Conservation (phyloP, 2,329 filamentous ascomycete species). For the Cytospora piceicola region DNA sequence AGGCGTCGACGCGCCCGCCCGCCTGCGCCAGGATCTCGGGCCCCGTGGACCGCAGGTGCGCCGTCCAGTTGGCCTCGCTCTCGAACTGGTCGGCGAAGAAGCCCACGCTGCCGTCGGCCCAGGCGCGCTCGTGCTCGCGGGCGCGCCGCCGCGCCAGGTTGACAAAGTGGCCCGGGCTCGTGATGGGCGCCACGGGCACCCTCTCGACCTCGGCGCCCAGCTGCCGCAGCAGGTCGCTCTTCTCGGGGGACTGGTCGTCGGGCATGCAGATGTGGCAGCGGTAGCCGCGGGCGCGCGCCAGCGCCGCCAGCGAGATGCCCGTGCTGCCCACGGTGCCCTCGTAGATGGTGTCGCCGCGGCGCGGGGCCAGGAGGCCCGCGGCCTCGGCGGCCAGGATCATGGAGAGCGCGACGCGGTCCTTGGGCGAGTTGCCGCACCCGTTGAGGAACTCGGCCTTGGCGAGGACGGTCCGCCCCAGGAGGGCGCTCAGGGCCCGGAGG, state of each 20-base stretch:
- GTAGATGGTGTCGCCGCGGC: conserved; percentile 91
- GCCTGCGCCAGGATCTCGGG: conserved; percentile 88
- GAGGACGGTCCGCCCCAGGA: conserved; percentile 85
- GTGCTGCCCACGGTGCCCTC: conserved; percentile 97
- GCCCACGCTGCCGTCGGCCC: conserved; percentile 68
- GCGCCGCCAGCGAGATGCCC: conserved; percentile 88
- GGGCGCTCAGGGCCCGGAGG: conserved; percentile 82
- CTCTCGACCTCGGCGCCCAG: conserved; percentile 92
- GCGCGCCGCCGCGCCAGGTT: conserved; percentile 84
- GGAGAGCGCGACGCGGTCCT: conserved; percentile 89
- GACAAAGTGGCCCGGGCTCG: conserved; percentile 92
- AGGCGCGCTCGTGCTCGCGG: conserved; percentile 67
- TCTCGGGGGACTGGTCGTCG: conserved; percentile 85
- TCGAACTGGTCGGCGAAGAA: conserved; percentile 99
- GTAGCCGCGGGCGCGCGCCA: conserved; percentile 88
- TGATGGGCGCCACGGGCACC: conserved; percentile 87
- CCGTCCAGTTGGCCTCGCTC: conserved; percentile 82
- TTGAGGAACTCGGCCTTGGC: conserved; percentile 97
- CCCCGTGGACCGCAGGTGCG: conserved; percentile 81
- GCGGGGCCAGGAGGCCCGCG: conserved; percentile 72
- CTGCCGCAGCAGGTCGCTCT: conserved; percentile 84
- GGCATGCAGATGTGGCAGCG: conserved; percentile 97
- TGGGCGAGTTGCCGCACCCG: conserved; percentile 89
- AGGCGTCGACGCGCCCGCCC: conserved; percentile 75
- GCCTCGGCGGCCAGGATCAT: conserved; percentile 86